phyloP scores from a whole-genome alignment of 768 basidiomycete species.

The Porpolomopsis calyptriformis region DNA sequence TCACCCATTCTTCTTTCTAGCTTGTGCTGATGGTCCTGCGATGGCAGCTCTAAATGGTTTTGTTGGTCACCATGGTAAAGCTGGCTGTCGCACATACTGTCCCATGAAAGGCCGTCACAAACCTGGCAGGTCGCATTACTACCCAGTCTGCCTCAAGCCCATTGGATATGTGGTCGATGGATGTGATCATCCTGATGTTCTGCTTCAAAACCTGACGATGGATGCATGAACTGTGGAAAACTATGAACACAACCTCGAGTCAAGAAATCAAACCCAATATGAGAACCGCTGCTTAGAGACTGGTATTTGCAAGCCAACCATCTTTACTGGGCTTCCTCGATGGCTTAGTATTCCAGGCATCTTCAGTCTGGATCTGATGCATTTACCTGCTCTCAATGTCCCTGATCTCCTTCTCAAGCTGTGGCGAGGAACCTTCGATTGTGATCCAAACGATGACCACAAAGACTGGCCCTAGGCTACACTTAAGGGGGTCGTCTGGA shows the following conservation, averaged over 20 bases:
- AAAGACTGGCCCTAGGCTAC: slow-evolving; percentile 16
- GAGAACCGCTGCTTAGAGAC: slow-evolving; percentile 19
- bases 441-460: slow-evolving; percentile 13
- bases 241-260: slow-evolving; percentile 12
- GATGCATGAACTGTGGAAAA: not conserved
- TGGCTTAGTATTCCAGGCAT: slow-evolving; percentile 21
- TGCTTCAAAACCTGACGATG: slow-evolving; percentile 9
- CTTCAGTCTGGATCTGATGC: slow-evolving; percentile 28
- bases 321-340: slow-evolving; percentile 30
- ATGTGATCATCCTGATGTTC: slow-evolving; percentile 18
- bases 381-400: slow-evolving; percentile 24
- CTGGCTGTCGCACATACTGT: slow-evolving; percentile 27
- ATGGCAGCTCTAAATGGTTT: slow-evolving; percentile 22
- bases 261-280: slow-evolving; percentile 15
- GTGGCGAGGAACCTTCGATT: slow-evolving; percentile 16
- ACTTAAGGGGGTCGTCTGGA: slow-evolving; percentile 14
- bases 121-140: slow-evolving; percentile 21
- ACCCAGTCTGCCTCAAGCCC: slow-evolving; percentile 20
- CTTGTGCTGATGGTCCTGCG: slow-evolving; percentile 26
- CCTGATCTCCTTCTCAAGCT: slow-evolving; percentile 19
- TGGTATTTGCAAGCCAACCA: slow-evolving; percentile 25
- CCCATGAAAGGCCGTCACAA: slow-evolving; percentile 20
- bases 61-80: slow-evolving; percentile 26
- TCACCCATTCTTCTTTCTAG: slow-evolving; percentile 15
- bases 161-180: slow-evolving; percentile 14